These are phyloP conservation scores for Geotrichum ghanense DNA, from an alignment of 805 yeast genomes.

Conservation along the genomic window DNA sequence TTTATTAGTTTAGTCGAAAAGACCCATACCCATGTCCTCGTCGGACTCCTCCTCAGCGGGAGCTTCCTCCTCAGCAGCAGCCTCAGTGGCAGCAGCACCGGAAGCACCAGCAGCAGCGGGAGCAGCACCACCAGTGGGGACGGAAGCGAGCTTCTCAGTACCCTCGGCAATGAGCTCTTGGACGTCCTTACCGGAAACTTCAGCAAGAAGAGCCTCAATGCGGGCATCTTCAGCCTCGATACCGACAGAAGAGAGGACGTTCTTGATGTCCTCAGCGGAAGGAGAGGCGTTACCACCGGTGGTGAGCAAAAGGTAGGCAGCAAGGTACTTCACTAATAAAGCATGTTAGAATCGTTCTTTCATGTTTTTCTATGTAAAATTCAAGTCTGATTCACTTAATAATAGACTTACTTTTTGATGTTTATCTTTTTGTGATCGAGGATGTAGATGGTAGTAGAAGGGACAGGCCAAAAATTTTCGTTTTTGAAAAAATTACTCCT, in stretches of 20 bases:
- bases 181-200: constrained; percentile 89
- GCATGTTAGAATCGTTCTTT: too few relatives aligned
- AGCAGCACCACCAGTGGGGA: constrained; percentile 97
- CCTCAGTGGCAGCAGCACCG: constrained; percentile 59
- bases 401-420: too few relatives aligned
- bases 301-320: constrained; percentile 97
- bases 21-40: constrained; percentile 58
- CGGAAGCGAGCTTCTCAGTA: constrained; percentile 90
- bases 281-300: constrained; percentile 95
- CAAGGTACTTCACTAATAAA: constrained; percentile 81
- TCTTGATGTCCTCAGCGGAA: constrained; percentile 81
- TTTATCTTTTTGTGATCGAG: too few relatives aligned
- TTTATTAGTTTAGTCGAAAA: constrained; percentile 74
- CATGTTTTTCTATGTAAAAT: too few relatives aligned
- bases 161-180: constrained; percentile 90
- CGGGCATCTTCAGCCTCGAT: constrained; percentile 89
- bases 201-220: constrained; percentile 65
- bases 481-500: too few relatives aligned
- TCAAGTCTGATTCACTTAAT: too few relatives aligned
- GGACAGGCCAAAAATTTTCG: too few relatives aligned
- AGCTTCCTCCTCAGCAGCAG: constrained; percentile 61
- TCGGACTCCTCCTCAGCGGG: constrained; percentile 49
- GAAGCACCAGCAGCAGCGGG: constrained; percentile 63
- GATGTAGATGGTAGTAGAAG: too few relatives aligned
- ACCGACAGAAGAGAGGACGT: constrained; percentile 89